Base-by-base conservation (phyloP, 1,139 yeast genomes). In the Saccharomyces hybrid region DNA sequence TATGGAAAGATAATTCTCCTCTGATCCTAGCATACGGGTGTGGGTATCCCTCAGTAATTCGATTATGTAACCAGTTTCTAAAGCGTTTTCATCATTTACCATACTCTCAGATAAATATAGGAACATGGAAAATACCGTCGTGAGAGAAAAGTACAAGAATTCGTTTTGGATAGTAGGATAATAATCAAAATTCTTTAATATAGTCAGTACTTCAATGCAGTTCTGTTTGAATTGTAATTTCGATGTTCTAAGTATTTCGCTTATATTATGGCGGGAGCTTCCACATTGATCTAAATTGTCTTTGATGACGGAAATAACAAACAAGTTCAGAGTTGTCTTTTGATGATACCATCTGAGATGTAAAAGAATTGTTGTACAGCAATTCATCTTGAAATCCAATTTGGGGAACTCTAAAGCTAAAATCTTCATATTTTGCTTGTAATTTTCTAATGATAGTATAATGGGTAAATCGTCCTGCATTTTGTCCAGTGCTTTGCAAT, bases 391-490 rank as follows among this genome's bases (percentile, higher is more conserved):
- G 44, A 60, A 62, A 24, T 55, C 55, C 11, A 60, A 42, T n/a
- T 60, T 60, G 2, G 67, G 62, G 31, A 58, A 58, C 1, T 58
- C 60, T 12, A 61, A 56, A 48, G 56, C 62, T 16, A 62, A 42
- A 28, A 62, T 49, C 11, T 63, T 58, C 19, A 65, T 34, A 48
- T 59, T 64, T 50, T 62, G 62, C 32, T 60, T 59, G 49, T 63
- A 64, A 48, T 57, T 59, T 12, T 61, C 64, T 16, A 61, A 34
- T 34, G 56, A 59, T 58, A 66, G 58, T 5, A 60, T 57, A 2
- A 61, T 58, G 9, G 61, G 69, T 51, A 67, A 56, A 8, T 56
- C 57, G 12, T 58, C 57, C 44, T 56, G 62, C 67, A 67, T 66
- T 3, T 57, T 58, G 4, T 52, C 53, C 42, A 67, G 52, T 3